Conservation (phyloP, 306 rosid species). For the Mimosa bimucronata region DNA sequence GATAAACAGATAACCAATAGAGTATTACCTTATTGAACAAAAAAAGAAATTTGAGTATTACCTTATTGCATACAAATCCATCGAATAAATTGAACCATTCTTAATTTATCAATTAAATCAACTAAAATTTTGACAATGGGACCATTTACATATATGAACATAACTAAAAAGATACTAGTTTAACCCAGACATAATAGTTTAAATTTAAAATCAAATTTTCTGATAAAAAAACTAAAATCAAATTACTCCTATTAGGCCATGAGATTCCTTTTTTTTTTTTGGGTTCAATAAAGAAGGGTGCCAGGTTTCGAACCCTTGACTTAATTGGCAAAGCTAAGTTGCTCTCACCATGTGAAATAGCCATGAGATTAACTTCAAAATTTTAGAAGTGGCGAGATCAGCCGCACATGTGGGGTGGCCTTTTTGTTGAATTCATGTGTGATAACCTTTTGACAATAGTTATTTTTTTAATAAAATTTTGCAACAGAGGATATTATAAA, state of each 20-base stretch:
- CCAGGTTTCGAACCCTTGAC: too few relatives aligned
- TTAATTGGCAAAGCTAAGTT: too few relatives aligned
- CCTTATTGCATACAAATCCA: neutral
- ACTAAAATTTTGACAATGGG: neutral
- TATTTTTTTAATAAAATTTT: too few relatives aligned
- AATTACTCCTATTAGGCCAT: neutral
- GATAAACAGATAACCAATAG: neutral
- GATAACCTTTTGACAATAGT: neutral
- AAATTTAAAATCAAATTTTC: neutral
- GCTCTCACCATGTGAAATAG: too few relatives aligned
- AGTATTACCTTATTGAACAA: neutral
- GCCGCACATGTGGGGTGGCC: neutral
- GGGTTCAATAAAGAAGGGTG: too few relatives aligned
- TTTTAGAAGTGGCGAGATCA: neutral
- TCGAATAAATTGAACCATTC: too few relatives aligned
- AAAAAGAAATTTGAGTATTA: neutral
- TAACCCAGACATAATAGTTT: neutral
- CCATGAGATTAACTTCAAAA: too few relatives aligned
- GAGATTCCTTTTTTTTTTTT: too few relatives aligned
- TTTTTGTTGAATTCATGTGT: neutral
- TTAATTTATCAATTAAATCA: neutral
- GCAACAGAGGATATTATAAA: neutral
- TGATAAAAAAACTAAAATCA: too few relatives aligned
- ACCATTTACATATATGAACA: neutral
- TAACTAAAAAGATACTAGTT: neutral